A percentile compares a stretch with the other conserved stretches of the same genome.
Conservation (phyloP, 208 protist genomes). For the Porcisia deanei region DNA sequence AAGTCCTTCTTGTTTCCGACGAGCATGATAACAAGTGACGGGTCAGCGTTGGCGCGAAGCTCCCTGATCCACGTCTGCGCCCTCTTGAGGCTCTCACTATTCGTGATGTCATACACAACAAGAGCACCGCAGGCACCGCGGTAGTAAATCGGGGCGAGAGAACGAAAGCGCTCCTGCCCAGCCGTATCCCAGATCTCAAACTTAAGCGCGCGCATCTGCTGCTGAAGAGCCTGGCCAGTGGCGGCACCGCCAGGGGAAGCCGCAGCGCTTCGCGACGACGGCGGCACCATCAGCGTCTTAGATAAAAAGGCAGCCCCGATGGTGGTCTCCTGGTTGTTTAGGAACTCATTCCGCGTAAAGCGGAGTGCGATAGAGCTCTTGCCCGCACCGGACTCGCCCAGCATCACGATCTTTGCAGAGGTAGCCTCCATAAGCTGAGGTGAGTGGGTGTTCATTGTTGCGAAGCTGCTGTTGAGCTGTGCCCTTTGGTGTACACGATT, state of each 20-base stretch:
- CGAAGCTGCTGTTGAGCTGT: neutral
- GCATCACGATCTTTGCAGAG: constrained; percentile 87
- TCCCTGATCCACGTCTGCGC: constrained; percentile 98
- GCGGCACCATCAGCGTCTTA: constrained; percentile 70
- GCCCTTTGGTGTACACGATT: neutral
- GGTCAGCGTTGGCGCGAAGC: constrained; percentile 89
- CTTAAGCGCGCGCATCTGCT: constrained; percentile 58
- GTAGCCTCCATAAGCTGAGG: constrained; percentile 39
- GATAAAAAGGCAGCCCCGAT: constrained; percentile 90
- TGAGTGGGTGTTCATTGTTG: constrained; percentile 18
- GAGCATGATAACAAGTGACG: constrained; percentile 92
- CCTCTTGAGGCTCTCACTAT: constrained; percentile 92
- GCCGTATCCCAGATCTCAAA: constrained; percentile 94
- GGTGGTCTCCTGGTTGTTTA: constrained; percentile 82
- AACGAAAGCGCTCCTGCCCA: constrained; percentile 91
- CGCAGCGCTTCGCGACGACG: constrained; percentile 12
- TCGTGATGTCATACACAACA: constrained; percentile 98
- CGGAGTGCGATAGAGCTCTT: constrained; percentile 90
- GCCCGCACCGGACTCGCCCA: constrained; percentile 88
- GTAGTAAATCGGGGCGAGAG: constrained; percentile 94
- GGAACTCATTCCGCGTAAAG: constrained; percentile 88
- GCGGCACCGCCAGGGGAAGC: constrained; percentile 14
- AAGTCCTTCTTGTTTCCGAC: constrained; percentile 97
- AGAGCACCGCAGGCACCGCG: constrained; percentile 91
- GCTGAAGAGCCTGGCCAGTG: constrained; percentile 10